These are phyloP conservation scores for Aureobasidium sp. DNA, from an alignment of 2,329 filamentous ascomycete genomes.

Conservation along the genomic window DNA sequence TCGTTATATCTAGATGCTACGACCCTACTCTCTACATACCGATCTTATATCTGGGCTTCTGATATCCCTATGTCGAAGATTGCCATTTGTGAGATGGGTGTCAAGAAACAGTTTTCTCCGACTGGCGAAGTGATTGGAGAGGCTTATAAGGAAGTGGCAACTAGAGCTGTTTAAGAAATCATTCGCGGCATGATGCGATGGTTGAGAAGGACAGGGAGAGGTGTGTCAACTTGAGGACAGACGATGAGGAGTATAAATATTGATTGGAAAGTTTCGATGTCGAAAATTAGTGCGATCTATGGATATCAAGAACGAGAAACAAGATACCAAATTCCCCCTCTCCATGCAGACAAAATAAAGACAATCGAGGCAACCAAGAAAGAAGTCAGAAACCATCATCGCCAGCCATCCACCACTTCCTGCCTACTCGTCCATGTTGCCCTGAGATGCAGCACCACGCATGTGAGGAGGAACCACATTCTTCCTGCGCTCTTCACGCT, in stretches of 20 bases:
- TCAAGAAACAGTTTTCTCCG: slow-evolving; percentile 51
- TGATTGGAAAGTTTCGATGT: too few species aligned
- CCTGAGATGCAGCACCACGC: background rate
- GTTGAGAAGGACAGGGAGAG: background rate
- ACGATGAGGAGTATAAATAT: too few species aligned
- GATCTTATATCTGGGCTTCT: slow-evolving; percentile 62
- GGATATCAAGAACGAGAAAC: too few species aligned
- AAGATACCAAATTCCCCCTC: too few species aligned
- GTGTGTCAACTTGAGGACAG: too few species aligned
- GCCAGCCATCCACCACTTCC: too few species aligned
- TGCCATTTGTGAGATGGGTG: slow-evolving; percentile 81
- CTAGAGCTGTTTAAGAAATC: slow-evolving; percentile 15
- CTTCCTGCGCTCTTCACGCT: background rate
- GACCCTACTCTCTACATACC: slow-evolving; percentile 44
- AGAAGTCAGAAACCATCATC: too few species aligned
- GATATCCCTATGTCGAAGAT: slow-evolving; percentile 59
- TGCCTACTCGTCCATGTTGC: background rate
- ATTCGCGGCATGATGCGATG: background rate
- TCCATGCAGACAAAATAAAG: too few species aligned
- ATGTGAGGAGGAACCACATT: background rate
- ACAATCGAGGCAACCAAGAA: too few species aligned
- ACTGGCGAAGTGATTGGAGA: slow-evolving; percentile 41
- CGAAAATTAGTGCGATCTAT: too few species aligned
- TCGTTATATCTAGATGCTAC: slow-evolving; percentile 34
- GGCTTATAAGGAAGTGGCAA: slow-evolving; percentile 41